These are phyloP conservation scores for Lactarius evosmus DNA, from an alignment of 768 basidiomycete species.

Conservation along the genomic window DNA sequence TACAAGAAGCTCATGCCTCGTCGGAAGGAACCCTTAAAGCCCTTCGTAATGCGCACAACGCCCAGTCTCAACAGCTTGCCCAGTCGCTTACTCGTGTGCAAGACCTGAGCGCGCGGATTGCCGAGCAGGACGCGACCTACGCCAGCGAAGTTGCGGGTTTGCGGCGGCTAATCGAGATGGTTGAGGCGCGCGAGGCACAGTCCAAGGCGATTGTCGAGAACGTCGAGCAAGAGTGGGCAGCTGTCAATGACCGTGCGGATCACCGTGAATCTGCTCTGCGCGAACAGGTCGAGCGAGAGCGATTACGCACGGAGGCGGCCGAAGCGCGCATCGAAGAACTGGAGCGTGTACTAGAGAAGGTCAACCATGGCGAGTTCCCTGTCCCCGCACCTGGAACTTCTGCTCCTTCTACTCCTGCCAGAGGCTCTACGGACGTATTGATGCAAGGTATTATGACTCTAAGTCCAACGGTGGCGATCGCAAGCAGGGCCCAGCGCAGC, in stretches of 20 bases:
- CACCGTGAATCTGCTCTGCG: conserved; percentile 60
- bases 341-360: conserved; percentile 65
- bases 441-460: conserved; percentile 62
- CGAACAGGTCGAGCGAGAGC: conserved; percentile 73
- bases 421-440: conserved; percentile 41
- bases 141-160: conserved; percentile 71
- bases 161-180: conserved; percentile 71
- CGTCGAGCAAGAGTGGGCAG: conserved; percentile 81
- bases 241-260: conserved; percentile 65
- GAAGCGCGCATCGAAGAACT: conserved; percentile 72
- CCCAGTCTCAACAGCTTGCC: conserved; percentile 71
- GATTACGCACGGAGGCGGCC: conserved; percentile 59
- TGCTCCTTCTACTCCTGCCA: conserved; percentile 47
- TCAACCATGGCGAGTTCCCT: conserved; percentile 71
- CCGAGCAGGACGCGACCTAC: conserved; percentile 82
- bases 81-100: conserved; percentile 74
- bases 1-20: conserved; percentile 63
- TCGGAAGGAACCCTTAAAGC: conserved; percentile 67
- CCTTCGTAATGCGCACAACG: conserved; percentile 65
- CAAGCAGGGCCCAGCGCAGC: conserved; percentile 70
- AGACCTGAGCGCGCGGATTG: conserved; percentile 71
- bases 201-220: conserved; percentile 77
- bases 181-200: conserved; percentile 86
- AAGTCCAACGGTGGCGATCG: conserved; percentile 87
- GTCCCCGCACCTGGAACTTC: conserved; percentile 44